Evolutionary conservation across 768 basidiomycete species (phyloP), one percentile per base, ranked within the genome.

Genomic region (Lactarius sanguifluus): DNA sequence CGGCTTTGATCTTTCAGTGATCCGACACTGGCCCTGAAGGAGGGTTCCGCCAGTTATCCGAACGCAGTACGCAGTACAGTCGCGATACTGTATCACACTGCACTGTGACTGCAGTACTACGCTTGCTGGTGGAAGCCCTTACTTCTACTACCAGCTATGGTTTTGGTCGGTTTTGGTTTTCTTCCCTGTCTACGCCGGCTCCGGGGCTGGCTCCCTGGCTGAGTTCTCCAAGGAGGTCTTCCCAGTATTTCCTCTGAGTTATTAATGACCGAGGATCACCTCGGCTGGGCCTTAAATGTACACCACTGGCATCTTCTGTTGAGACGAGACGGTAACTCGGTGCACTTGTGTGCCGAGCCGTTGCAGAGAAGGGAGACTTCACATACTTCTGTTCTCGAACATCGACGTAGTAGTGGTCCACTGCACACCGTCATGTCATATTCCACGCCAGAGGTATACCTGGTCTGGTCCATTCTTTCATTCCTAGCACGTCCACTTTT

Each of bases 391-490:
- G 50, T 25, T 52, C 23, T 28, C 25, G 50, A 52, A 13, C 13
- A 15, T n/a, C 23, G 15, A 50, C 47, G n/a, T 13, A 28, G 12
- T 38, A 38, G 36, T 38, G 36, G 2, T 38, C 36, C 36, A 38
- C 36, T 38, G 12, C 15, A 23, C 57, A 23, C 62, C 66, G 66
- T 64, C 52, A 90, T 90, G 89, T 82, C 85, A 5, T 88, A 89
- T 72, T 77, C 81, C 2, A 85, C 86, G 2, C 87, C 89, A 5
- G 79, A 84, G 0, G 84, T 80, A 40, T 83, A 80, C 71, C 79
- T 91, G 41, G 78, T 87, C 6, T 91, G 90, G 89, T 74, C 87
- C 0, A 70, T 85, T 30, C 72, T 91, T 57, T 79, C 81, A 13
- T 67, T 70, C 45, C 66, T 85, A 76, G 88, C 90, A 68, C 36